phyloP scores from a whole-genome alignment of 805 yeast genomes.

The Candida ortonii region DNA sequence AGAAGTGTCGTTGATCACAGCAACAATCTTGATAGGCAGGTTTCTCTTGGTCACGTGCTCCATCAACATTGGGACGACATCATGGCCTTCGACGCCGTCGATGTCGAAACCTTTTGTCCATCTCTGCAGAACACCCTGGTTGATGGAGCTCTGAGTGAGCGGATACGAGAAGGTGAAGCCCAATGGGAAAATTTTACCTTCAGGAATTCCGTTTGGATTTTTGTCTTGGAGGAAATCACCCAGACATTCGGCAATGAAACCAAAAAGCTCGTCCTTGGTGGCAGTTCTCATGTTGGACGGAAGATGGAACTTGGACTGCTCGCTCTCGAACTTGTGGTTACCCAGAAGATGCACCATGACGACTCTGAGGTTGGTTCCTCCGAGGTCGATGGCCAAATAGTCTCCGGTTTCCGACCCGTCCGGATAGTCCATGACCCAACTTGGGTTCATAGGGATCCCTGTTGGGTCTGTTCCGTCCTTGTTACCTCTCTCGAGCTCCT shows the following conservation, averaged over 20 bases:
- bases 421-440: slow-evolving; percentile 61
- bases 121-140: slow-evolving; percentile 85
- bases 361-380: slow-evolving; percentile 61
- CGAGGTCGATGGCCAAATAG: slow-evolving; percentile 57
- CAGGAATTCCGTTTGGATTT: slow-evolving; percentile 66
- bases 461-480: slow-evolving; percentile 43
- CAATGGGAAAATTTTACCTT: slow-evolving; percentile 59
- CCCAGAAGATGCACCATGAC: slow-evolving; percentile 60
- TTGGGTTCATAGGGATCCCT: slow-evolving; percentile 60
- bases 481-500: slow-evolving; percentile 53
- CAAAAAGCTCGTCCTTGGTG: slow-evolving; percentile 73
- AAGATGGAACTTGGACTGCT: slow-evolving; percentile 83
- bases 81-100: slow-evolving; percentile 90
- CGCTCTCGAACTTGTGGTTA: slow-evolving; percentile 76
- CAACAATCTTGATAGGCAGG: slow-evolving; percentile 86
- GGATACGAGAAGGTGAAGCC: slow-evolving; percentile 98
- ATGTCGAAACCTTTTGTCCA: slow-evolving; percentile 99
- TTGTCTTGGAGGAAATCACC: slow-evolving; percentile 64
- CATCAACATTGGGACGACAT: slow-evolving; percentile 90
- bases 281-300: slow-evolving; percentile 82
- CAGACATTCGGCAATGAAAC: slow-evolving; percentile 83
- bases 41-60: slow-evolving; percentile 61
- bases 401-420: slow-evolving; percentile 58
- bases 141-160: slow-evolving; percentile 74
- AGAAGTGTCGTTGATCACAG: slow-evolving; percentile 94